phyloP scores from a whole-genome alignment of 2,329 filamentous ascomycete genomes.

The Sporothrix pseudoabietina region DNA sequence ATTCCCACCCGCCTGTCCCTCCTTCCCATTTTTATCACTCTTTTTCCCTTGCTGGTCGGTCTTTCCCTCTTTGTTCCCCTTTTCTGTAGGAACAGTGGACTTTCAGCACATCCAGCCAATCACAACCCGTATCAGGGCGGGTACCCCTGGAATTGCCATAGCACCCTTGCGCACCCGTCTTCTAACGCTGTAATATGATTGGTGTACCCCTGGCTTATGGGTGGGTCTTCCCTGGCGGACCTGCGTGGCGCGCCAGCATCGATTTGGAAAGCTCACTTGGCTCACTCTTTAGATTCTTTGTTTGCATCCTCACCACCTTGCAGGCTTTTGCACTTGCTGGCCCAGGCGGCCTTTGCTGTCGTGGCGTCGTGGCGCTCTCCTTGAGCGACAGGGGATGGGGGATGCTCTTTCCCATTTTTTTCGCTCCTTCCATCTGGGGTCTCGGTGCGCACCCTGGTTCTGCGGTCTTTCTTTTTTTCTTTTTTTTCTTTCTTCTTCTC shows the following conservation, averaged over 20 bases:
- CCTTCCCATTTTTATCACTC: neutral
- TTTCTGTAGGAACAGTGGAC: constrained; percentile 12
- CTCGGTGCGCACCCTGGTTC: neutral
- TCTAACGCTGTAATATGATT: constrained; percentile 21
- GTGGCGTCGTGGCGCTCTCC: constrained; percentile 19
- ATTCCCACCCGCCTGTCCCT: constrained; percentile 1
- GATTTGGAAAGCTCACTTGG: neutral
- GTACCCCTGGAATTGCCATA: constrained; percentile 23
- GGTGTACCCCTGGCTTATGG: constrained; percentile 17
- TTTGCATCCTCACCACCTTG: neutral
- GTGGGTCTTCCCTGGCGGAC: constrained; percentile 8
- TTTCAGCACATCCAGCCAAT: neutral
- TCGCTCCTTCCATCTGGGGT: neutral
- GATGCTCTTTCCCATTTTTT: neutral
- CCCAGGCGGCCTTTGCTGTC: constrained; percentile 12
- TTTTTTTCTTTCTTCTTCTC: neutral
- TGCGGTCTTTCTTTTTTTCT: neutral
- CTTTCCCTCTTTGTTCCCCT: neutral
- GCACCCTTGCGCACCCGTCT: neutral
- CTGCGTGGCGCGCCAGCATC: constrained; percentile 24
- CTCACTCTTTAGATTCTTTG: neutral
- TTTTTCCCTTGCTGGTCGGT: neutral
- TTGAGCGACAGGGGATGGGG: constrained; percentile 8
- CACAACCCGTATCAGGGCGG: neutral
- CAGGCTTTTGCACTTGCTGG: neutral